Evolutionary conservation across 768 basidiomycete genomes (phyloP).

Genomic region (Erythrobasidium yunnanense): DNA sequence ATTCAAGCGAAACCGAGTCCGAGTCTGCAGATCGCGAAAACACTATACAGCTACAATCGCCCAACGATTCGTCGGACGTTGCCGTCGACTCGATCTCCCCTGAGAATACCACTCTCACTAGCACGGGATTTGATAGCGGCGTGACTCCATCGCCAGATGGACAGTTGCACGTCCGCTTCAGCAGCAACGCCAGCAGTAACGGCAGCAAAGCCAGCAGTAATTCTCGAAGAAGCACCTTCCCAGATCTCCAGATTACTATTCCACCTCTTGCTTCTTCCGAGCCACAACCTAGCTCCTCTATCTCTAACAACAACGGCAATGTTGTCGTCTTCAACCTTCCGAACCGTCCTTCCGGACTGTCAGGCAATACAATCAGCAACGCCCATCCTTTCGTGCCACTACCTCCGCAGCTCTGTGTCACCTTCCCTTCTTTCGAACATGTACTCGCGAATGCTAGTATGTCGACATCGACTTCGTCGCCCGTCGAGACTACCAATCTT

Average conservation of each 20-base stretch:
- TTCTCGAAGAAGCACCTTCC: conserved; percentile 2
- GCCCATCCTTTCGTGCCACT: background rate
- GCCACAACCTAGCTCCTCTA: background rate
- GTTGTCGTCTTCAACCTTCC: no score
- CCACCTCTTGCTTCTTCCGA: no score
- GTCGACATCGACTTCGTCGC: no score
- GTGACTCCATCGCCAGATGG: background rate
- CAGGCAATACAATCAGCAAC: background rate
- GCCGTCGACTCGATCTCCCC: background rate
- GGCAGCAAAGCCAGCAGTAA: background rate
- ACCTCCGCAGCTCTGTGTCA: background rate
- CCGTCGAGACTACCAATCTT: no score
- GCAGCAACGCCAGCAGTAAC: background rate
- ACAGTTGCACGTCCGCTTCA: background rate
- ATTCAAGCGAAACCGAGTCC: no score
- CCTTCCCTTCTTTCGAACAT: no score
- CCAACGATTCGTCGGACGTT: background rate
- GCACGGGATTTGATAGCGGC: background rate
- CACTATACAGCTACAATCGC: no score
- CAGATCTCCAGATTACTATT: conserved; percentile 8
- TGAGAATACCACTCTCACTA: background rate
- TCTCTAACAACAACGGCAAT: no score
- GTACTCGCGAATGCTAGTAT: no score
- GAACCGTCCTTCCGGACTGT: background rate
- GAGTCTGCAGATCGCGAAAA: no score